Percentiles rank a stretch among this genome's conserved stretches.
Conservation (phyloP, 225 moss, liverwort and hornwort species). For the Physcomitrellopsis africana region DNA sequence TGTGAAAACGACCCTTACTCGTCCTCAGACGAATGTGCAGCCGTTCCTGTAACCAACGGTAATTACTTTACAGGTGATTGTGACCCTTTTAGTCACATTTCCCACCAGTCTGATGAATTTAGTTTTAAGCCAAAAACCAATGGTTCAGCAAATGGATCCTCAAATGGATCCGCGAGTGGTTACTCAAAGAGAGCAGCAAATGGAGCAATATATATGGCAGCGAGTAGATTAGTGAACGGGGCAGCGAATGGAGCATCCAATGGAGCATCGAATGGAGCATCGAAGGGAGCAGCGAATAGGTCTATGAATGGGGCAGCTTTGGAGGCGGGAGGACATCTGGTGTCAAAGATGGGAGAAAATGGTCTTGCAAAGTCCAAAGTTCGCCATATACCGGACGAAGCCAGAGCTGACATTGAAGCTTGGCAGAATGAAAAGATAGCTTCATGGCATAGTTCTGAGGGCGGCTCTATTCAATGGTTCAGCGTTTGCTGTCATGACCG, state of each 20-base stretch:
- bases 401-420: conserved; percentile 75
- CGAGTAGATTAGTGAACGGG: too few species aligned
- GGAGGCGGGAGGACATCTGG: conserved; percentile 58
- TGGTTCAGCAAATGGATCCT: too few species aligned
- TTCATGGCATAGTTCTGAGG: conserved; percentile 83
- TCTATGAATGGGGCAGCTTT: conserved; percentile 61
- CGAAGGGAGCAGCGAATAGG: conserved; percentile 4
- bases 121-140: conserved; percentile 35
- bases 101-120: conserved; percentile 29
- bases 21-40: conserved; percentile 37
- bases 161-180: too few species aligned
- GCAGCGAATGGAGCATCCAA: too few species aligned
- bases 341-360: conserved; percentile 50
- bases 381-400: conserved; percentile 72
- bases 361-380: conserved; percentile 48
- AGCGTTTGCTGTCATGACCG: conserved; percentile 92
- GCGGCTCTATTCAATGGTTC: conserved; percentile 87
- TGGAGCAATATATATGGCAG: too few species aligned
- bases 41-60: conserved; percentile 37
- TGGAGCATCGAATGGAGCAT: too few species aligned
- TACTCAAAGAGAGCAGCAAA: too few species aligned
- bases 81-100: conserved; percentile 34
- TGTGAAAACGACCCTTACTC: conserved; percentile 45
- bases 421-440: conserved; percentile 90
- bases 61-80: conserved; percentile 41